These are phyloP conservation scores for Oryza coarctata DNA, from an alignment of 176 grass and related monocot genomes.

Conservation along the genomic window DNA sequence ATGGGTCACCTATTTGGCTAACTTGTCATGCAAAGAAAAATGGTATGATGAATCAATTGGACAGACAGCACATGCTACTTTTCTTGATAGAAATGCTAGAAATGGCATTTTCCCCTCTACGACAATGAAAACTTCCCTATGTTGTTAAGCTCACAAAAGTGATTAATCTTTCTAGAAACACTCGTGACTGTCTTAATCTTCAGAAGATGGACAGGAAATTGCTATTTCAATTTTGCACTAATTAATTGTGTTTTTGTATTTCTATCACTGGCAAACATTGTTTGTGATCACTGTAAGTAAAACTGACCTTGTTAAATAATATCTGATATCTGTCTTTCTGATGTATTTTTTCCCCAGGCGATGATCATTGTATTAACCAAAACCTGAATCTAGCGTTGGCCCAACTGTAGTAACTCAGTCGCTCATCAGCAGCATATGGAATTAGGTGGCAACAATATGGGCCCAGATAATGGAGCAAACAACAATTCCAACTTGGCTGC, in stretches of 20 bases:
- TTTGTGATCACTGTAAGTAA: neutral
- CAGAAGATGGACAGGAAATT: neutral
- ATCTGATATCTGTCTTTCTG: constrained; percentile 11
- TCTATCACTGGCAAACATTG: neutral
- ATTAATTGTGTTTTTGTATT: constrained; percentile 11
- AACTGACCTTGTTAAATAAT: neutral
- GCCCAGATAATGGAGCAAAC: constrained; percentile 38
- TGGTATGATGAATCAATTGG: neutral
- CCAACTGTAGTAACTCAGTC: constrained; percentile 27
- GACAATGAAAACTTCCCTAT: neutral
- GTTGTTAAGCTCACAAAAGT: neutral
- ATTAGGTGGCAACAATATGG: constrained; percentile 50
- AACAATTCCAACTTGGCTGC: constrained; percentile 54
- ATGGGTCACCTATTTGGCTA: neutral
- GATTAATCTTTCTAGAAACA: neutral
- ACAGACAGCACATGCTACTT: neutral
- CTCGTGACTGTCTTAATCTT: neutral
- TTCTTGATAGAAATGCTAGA: neutral
- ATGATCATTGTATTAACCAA: constrained; percentile 55
- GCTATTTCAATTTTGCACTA: neutral
- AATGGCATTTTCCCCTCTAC: neutral
- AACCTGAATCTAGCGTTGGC: constrained; percentile 46
- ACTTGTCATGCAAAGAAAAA: neutral
- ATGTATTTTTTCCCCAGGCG: constrained; percentile 37
- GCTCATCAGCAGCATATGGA: constrained; percentile 54